Evolutionary conservation across 148 eudicot species (phyloP), one percentile per base, ranked within the genome.

Genomic region (Rhododendron henanense): DNA sequence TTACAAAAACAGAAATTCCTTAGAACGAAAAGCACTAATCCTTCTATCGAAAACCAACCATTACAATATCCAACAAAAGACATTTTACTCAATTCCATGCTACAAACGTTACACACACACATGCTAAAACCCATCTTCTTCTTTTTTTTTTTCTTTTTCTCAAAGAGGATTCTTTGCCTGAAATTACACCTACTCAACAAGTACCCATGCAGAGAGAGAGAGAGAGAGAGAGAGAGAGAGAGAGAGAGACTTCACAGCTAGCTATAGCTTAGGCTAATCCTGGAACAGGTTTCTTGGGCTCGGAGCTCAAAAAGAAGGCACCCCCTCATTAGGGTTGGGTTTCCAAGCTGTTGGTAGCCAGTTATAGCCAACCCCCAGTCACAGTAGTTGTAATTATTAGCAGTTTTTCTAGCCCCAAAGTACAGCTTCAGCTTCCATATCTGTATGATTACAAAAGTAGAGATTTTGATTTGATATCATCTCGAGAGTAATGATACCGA

Each of bases 181-280:
- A 31, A 75, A 57, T 84, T 39, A 53, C 86, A 75, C 16, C 15
- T 13, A 11, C 16, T 11, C 61, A 55, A 53, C 35, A 75, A 69
- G 13, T 67, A 69, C 75, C 75, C 16, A 69, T 69, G 10, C 10
- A 16, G 28, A 67, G 85, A 71, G 85, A 75, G 85, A 74, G 50
- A 83, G 45, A 67, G 85, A 65, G 77, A 83, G n/a, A 65, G 84
- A 71, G 85, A 51, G 85, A 84, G 67, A 83, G 44, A 67, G 85
- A 83, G 76, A 83, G 39, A 65, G 84, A 82, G 35, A 23, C 35
- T 50, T 57, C 63, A 57, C 23, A 57, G 55, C 25, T 19, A 37
- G 74, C 75, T 65, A 28, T 74, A 74, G 79, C 45, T 6, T 41
- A 41, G 45, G 45, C 79, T 18, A 41, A 76, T 39, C 48, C 41